A percentile compares a stretch with the other conserved stretches of the same genome.
phyloP scores from a whole-genome alignment of 495 filamentous ascomycete species.

The Bacidia rubella region DNA sequence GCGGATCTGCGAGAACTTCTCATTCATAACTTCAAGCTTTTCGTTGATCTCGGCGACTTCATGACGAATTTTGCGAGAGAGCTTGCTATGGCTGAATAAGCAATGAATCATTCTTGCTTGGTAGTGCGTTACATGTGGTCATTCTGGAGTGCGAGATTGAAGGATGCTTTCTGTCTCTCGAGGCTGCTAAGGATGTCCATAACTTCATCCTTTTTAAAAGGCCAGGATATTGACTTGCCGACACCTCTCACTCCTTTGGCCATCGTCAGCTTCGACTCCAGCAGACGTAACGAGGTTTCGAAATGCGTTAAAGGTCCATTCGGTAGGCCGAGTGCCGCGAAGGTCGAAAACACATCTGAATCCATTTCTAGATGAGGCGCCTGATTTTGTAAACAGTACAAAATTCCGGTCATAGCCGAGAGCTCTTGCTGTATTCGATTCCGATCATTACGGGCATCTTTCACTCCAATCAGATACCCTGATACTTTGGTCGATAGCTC shows the following conservation, averaged over 20 bases:
- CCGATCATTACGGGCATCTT: conserved; percentile 20
- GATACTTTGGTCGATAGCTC: conserved; percentile 19
- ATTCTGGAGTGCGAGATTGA: conserved; percentile 18
- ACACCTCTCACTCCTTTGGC: conserved; percentile 11
- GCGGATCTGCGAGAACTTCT: no score
- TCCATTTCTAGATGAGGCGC: not conserved
- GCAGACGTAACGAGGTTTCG: conserved; percentile 15
- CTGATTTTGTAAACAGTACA: conserved; percentile 15
- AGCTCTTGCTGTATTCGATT: conserved; percentile 12
- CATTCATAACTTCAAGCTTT: no score
- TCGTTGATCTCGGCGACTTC: no score
- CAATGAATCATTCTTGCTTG: not conserved
- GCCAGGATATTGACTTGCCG: conserved; percentile 18
- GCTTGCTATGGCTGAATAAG: not conserved
- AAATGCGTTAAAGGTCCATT: conserved; percentile 20
- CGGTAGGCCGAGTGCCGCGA: conserved; percentile 15
- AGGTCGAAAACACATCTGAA: conserved; percentile 13
- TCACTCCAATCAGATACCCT: conserved; percentile 21
- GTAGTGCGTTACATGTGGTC: conserved; percentile 23
- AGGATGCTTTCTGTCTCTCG: conserved; percentile 20
- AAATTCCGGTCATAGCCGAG: conserved; percentile 16
- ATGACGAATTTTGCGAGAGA: not conserved
- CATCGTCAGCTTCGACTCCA: conserved; percentile 15
- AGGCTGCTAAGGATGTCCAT: conserved; percentile 15
- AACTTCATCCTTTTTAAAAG: conserved; percentile 21